Base-by-base conservation (phyloP, 75 land plant genomes). In the Selaginella tamariscina region DNA sequence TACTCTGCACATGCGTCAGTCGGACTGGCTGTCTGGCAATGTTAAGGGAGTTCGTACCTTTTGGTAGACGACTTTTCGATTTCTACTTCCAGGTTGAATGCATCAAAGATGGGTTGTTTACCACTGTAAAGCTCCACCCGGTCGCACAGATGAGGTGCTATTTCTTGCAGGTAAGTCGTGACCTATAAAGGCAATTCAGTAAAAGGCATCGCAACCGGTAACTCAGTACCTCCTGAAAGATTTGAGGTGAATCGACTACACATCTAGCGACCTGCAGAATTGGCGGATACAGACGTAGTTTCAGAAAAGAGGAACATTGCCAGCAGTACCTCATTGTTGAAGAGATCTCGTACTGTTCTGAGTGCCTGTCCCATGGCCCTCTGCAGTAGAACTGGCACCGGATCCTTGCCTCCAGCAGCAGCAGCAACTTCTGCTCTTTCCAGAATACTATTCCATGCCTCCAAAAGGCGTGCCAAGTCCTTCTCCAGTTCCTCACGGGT, bases 321-420 rank as follows among this genome's bases (percentile, higher is more conserved):
- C 11, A 30, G 0, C 56, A 1, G 65, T 60, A 87, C 91, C 78
- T 87, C 85, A 29, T 87, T 86, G 68, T 75, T 88, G 57, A 94
- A 94, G 65, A 91, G 81, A 73, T 94, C 91, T 39, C 94, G 88
- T 29, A 87, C 96, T 70, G 84, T 85, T 21, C 86, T 78, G 1
- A 94, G 79, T 30, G 89, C 87, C 70, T 90, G 99, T 64, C 99
- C 86, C 96, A 94, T 94, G 55, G 96, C 99, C 65, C 82, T 78
- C 68, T 94, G 96, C 55, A 94, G 71, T 24, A 94, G 74, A 21
- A 87, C 87, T 26, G 99, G 99, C 20, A 85, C 76, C 59, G 90
- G 87, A 39, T 85, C 95, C 56, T 83, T 86, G 18, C 79, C 81
- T 21, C 88, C 99, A 63, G 91, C 98, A 67, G 79, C 77, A 31